phyloP scores from a whole-genome alignment of 2,329 filamentous ascomycete genomes.

The Epichloe gansuensis region DNA sequence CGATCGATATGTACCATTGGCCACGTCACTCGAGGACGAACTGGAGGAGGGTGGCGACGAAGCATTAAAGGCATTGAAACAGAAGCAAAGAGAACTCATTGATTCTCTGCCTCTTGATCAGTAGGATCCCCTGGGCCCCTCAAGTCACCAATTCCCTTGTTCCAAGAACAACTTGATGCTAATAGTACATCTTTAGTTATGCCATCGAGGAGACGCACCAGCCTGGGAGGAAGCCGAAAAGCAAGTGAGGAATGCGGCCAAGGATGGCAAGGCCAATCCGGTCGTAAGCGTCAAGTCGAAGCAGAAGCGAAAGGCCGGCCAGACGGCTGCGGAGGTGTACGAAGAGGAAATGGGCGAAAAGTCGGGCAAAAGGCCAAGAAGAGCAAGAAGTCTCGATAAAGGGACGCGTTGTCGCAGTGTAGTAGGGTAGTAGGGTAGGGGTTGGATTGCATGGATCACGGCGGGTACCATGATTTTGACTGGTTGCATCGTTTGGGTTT shows the following conservation, averaged over 20 bases:
- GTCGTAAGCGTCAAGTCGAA: constrained; percentile 81
- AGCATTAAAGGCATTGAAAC: constrained; percentile 55
- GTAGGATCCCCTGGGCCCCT: constrained; percentile 13
- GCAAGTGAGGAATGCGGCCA: constrained; percentile 49
- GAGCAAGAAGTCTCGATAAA: constrained; percentile 21
- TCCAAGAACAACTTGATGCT: neutral
- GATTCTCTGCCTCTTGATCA: constrained; percentile 81
- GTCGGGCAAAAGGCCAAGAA: constrained; percentile 44
- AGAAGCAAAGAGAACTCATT: constrained; percentile 79
- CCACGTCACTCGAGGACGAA: constrained; percentile 64
- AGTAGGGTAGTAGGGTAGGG: neutral
- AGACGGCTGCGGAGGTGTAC: constrained; percentile 49
- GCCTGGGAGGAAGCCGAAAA: constrained; percentile 64
- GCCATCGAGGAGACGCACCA: constrained; percentile 49
- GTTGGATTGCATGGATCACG: neutral
- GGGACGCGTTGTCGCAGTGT: neutral
- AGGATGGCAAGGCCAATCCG: constrained; percentile 43
- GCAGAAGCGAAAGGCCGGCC: constrained; percentile 59
- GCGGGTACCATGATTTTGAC: neutral
- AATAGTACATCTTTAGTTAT: constrained; percentile 31
- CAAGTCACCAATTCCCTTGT: no score
- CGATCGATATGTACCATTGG: constrained; percentile 57
- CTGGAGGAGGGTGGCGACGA: constrained; percentile 74
- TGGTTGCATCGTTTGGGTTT: neutral
- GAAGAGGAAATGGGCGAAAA: constrained; percentile 46